A percentile compares a stretch with the other conserved stretches of the same genome.
phyloP scores from a whole-genome alignment of 768 basidiomycete species.

The Clavaria fumosa region DNA sequence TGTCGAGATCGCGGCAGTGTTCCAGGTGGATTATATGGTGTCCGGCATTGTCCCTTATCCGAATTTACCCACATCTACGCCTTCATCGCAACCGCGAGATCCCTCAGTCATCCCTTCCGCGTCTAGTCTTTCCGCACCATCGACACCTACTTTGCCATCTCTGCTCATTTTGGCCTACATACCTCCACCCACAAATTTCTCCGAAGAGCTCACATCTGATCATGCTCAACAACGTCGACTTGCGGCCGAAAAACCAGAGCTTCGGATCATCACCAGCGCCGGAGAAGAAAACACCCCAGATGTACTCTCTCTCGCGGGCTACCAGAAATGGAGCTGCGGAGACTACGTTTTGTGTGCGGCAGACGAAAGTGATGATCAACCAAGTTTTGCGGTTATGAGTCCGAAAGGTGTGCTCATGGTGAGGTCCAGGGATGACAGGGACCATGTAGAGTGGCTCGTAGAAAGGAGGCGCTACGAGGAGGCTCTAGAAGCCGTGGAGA shows the following conservation, averaged over 20 bases:
- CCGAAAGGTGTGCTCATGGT: slow-evolving; percentile 81
- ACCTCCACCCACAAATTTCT: slow-evolving; percentile 54
- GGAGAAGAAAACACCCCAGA: slow-evolving; percentile 85
- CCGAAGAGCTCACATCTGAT: slow-evolving; percentile 60
- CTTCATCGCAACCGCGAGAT: slow-evolving; percentile 10
- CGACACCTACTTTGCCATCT: slow-evolving; percentile 33
- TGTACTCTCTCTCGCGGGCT: slow-evolving; percentile 64
- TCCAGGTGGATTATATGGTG: slow-evolving; percentile 92
- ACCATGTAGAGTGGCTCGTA: slow-evolving; percentile 87
- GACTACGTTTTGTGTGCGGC: slow-evolving; percentile 68
- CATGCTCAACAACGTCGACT: slow-evolving; percentile 64
- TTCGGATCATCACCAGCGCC: slow-evolving; percentile 75
- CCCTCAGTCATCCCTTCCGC: no score
- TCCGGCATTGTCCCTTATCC: slow-evolving; percentile 78
- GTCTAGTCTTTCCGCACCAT: slow-evolving; percentile 6
- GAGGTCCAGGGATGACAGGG: slow-evolving; percentile 72
- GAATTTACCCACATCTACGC: slow-evolving; percentile 18
- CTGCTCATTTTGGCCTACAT: slow-evolving; percentile 84
- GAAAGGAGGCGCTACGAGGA: slow-evolving; percentile 79
- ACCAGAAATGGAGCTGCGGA: slow-evolving; percentile 77
- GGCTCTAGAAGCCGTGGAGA: slow-evolving; percentile 70
- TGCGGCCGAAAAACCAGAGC: slow-evolving; percentile 81
- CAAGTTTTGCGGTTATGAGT: slow-evolving; percentile 70
- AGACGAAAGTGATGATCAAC: slow-evolving; percentile 19
- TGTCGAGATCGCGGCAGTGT: slow-evolving; percentile 83